Percentiles rank a stretch among this genome's conserved stretches.
Evolutionary conservation across 192 early-diverging fungal genomes (phyloP).

Genomic region (Funneliformis geosporum): DNA sequence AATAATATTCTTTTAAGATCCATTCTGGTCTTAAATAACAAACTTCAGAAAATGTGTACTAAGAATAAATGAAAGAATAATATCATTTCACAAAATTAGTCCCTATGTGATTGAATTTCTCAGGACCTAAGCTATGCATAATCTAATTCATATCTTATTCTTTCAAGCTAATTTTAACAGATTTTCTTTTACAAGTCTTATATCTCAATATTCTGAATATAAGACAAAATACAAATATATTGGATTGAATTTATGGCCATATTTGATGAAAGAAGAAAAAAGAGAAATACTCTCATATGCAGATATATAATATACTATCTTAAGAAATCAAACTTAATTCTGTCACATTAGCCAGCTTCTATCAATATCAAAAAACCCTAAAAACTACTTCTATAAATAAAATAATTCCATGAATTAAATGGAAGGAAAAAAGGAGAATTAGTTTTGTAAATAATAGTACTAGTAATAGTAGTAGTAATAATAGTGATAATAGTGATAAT

Average conservation of each 20-base stretch:
- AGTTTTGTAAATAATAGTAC: no score
- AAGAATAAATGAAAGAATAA: neutral
- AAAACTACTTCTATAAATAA: no score
- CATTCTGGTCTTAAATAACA: neutral
- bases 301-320: neutral
- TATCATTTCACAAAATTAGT: neutral
- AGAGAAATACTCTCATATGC: neutral
- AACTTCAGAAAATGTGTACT: neutral
- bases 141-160: no score
- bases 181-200: constrained; percentile 11
- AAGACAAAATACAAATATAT: neutral
- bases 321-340: neutral
- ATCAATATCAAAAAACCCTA: neutral
- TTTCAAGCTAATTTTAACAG: neutral
- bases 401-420: no score
- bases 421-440: no score
- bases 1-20: neutral
- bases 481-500: no score
- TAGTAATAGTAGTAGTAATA: no score
- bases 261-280: neutral
- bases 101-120: no score
- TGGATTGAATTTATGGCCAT: neutral
- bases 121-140: no score
- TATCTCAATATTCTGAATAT: neutral
- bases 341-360: neutral